Conservation (phyloP, 2,329 filamentous ascomycete genomes). For the Plenodomus biglobosus region DNA sequence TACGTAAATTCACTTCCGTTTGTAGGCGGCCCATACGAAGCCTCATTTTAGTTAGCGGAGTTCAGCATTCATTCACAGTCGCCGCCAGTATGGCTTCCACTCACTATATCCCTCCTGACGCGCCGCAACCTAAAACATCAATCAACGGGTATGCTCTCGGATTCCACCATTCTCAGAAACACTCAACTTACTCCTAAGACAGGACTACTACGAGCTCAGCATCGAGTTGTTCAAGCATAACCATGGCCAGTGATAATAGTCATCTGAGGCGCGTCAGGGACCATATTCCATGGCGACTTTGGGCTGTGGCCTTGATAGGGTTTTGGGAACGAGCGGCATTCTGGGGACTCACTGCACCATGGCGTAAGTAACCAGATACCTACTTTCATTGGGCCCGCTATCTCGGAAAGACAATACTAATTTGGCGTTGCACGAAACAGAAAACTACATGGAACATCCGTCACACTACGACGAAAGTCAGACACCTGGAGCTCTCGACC, state of each 20-base stretch:
- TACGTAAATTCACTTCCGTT: not conserved
- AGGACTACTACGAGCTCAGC: slow-evolving; percentile 4
- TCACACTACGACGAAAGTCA: slow-evolving; percentile 22
- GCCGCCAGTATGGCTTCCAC: not conserved
- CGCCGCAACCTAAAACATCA: not conserved
- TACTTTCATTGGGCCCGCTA: not conserved
- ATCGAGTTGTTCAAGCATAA: slow-evolving; percentile 8
- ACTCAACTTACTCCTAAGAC: not conserved
- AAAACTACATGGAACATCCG: slow-evolving; percentile 50
- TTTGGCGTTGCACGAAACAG: slow-evolving; percentile 16
- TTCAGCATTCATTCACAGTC: not conserved
- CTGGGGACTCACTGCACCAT: slow-evolving; percentile 18
- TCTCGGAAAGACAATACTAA: slow-evolving; percentile 9
- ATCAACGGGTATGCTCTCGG: slow-evolving; percentile 1
- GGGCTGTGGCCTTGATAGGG: slow-evolving; percentile 27
- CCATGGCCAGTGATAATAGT: slow-evolving; percentile 1
- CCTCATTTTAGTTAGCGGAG: not conserved
- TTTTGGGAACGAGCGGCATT: slow-evolving; percentile 35
- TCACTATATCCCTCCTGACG: not conserved
- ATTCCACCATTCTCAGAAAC: not conserved
- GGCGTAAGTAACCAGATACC: slow-evolving; percentile 3
- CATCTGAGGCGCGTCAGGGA: slow-evolving; percentile 24
- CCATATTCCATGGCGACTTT: slow-evolving; percentile 25
- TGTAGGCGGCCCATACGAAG: not conserved
- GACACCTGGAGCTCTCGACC: slow-evolving; percentile 39